Conservation (phyloP, 352 stramenopile genomes). For the Thraustochytrium sp. region DNA sequence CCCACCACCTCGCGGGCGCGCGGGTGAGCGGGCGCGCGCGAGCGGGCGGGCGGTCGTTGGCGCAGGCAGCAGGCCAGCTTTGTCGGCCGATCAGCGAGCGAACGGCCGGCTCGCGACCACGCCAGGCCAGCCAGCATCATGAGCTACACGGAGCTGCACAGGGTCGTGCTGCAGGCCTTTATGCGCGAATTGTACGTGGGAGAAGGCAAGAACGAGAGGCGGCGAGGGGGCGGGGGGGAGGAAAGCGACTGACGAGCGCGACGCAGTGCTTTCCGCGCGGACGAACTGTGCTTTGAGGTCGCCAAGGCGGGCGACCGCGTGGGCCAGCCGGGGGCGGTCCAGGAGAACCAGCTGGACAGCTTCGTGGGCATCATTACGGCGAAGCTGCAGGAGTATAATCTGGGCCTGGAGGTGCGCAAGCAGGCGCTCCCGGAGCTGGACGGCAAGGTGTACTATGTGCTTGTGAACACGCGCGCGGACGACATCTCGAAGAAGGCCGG, state of each 20-base stretch:
- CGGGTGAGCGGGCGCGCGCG: too few species aligned
- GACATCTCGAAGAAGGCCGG: neutral
- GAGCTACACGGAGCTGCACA: neutral
- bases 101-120: too few species aligned
- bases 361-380: neutral
- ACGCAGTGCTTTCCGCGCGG: neutral
- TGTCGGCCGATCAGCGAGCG: too few species aligned
- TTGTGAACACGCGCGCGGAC: neutral
- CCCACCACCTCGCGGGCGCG: too few species aligned
- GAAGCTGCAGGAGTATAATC: neutral
- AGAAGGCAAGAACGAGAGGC: neutral
- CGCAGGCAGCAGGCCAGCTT: too few species aligned
- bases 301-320: neutral
- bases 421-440: neutral
- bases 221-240: neutral
- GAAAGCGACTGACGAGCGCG: neutral
- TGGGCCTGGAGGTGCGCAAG: neutral
- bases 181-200: conserved; percentile 8
- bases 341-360: neutral
- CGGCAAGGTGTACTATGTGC: neutral
- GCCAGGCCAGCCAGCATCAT: neutral
- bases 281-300: neutral
- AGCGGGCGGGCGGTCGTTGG: too few species aligned
- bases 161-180: neutral
- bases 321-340: neutral